phyloP scores from a whole-genome alignment of 2,329 filamentous ascomycete genomes.

The Ceratocystis huliohia region DNA sequence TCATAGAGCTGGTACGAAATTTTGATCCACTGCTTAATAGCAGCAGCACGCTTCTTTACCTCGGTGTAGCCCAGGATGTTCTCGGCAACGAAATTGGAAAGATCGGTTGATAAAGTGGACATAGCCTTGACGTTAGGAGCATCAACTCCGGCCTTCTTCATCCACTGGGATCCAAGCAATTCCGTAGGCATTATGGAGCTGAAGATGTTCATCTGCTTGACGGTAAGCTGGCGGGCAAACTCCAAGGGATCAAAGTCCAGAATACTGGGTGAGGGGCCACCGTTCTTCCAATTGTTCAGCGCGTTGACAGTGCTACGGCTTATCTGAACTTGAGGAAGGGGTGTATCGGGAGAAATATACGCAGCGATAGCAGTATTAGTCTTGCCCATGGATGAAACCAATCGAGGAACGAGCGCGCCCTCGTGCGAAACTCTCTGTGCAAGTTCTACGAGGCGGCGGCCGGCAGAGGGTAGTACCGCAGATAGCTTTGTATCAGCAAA shows the following conservation, averaged over 20 bases:
- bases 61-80: slow-evolving; percentile 82
- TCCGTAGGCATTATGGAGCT: slow-evolving; percentile 87
- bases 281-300: slow-evolving; percentile 61
- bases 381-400: slow-evolving; percentile 79
- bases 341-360: slow-evolving; percentile 57
- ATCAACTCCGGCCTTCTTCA: slow-evolving; percentile 66
- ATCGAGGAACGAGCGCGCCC: slow-evolving; percentile 64
- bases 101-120: slow-evolving; percentile 80
- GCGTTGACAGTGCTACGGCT: slow-evolving; percentile 63
- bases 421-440: slow-evolving; percentile 64
- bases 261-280: slow-evolving; percentile 57
- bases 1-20: slow-evolving; percentile 75
- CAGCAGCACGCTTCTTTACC: slow-evolving; percentile 74
- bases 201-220: slow-evolving; percentile 85
- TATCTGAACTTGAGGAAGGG: slow-evolving; percentile 56
- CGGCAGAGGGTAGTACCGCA: slow-evolving; percentile 58
- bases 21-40: slow-evolving; percentile 98
- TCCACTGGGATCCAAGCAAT: slow-evolving; percentile 84
- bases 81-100: slow-evolving; percentile 86
- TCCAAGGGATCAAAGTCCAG: slow-evolving; percentile 87
- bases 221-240: slow-evolving; percentile 78
- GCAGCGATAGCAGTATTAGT: slow-evolving; percentile 58
- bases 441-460: slow-evolving; percentile 67
- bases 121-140: slow-evolving; percentile 88
- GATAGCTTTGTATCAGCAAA: slow-evolving; percentile 68